These are phyloP conservation scores for Oryza glaberrima DNA, from an alignment of 176 grass and related monocot genomes.

Conservation along the genomic window DNA sequence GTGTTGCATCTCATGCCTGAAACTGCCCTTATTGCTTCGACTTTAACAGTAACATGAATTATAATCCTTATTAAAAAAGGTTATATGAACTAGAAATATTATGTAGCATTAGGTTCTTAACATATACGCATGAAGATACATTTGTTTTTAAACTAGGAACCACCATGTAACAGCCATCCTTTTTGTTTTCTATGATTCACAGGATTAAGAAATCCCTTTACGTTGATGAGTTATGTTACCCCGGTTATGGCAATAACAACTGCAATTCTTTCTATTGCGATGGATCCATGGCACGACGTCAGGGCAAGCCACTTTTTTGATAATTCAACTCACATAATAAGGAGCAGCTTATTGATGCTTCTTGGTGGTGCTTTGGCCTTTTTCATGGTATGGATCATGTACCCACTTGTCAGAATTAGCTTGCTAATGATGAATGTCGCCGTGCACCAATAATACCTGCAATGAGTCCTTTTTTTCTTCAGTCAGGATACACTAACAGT, in stretches of 20 bases:
- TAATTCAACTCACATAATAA: constrained; percentile 72
- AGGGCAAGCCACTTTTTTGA: constrained; percentile 82
- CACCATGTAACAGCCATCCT: neutral
- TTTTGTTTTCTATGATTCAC: constrained; percentile 31
- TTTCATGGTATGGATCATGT: constrained; percentile 75
- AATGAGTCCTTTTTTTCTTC: neutral
- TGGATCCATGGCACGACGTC: constrained; percentile 91
- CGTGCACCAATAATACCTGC: neutral
- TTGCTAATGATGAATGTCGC: constrained; percentile 10
- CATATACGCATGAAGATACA: neutral
- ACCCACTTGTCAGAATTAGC: neutral
- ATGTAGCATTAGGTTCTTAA: neutral
- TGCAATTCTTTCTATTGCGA: constrained; percentile 71
- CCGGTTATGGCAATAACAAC: constrained; percentile 95
- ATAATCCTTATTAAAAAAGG: neutral
- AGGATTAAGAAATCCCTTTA: constrained; percentile 89
- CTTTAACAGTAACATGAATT: constrained; percentile 9
- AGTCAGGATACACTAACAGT: neutral
- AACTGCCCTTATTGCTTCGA: neutral
- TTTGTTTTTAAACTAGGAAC: neutral
- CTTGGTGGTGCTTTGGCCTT: constrained; percentile 83
- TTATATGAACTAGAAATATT: constrained; percentile 11
- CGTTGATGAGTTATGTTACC: constrained; percentile 91
- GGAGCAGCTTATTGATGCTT: constrained; percentile 74
- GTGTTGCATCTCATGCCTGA: constrained; percentile 19